A percentile compares a stretch with the other conserved stretches of the same genome.
These are phyloP conservation scores for Aspergillus vadensis DNA, from an alignment of 2,329 filamentous ascomycete genomes.

Conservation along the genomic window DNA sequence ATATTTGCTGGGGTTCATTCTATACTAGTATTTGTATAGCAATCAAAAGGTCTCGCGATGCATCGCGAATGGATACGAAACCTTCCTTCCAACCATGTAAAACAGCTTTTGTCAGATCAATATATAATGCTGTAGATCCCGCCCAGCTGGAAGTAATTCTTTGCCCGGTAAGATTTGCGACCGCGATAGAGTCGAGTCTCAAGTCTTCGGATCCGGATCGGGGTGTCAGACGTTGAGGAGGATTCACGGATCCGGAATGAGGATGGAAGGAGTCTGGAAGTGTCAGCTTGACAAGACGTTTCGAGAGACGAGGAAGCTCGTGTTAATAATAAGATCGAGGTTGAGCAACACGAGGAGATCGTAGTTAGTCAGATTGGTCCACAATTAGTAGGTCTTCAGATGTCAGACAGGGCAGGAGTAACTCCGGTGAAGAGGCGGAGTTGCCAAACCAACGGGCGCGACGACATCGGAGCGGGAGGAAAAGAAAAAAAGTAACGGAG, in stretches of 20 bases:
- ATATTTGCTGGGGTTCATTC: not conserved
- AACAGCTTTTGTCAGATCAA: no score
- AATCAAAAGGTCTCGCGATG: not conserved
- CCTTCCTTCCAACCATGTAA: not conserved
- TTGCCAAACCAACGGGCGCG: not conserved
- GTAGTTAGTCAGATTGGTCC: not conserved
- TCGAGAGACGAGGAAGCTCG: not conserved
- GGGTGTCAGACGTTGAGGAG: not conserved
- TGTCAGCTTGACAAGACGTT: not conserved
- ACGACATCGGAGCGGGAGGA: constrained; percentile 20
- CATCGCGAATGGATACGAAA: not conserved
- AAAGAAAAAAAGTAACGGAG: constrained; percentile 5
- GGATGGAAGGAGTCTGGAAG: not conserved
- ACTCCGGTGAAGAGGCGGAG: not conserved
- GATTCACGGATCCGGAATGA: not conserved
- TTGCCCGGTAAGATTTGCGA: no score
- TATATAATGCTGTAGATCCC: no score
- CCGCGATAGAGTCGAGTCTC: not conserved
- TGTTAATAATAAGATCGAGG: not conserved
- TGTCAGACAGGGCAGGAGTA: not conserved
- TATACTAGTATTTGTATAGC: not conserved
- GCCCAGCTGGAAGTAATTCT: no score
- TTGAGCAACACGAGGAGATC: not conserved
- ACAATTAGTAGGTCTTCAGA: not conserved
- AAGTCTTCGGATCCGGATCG: not conserved